Base-by-base conservation (phyloP, 2,329 filamentous ascomycete genomes). In the Emergomyces orientalis region DNA sequence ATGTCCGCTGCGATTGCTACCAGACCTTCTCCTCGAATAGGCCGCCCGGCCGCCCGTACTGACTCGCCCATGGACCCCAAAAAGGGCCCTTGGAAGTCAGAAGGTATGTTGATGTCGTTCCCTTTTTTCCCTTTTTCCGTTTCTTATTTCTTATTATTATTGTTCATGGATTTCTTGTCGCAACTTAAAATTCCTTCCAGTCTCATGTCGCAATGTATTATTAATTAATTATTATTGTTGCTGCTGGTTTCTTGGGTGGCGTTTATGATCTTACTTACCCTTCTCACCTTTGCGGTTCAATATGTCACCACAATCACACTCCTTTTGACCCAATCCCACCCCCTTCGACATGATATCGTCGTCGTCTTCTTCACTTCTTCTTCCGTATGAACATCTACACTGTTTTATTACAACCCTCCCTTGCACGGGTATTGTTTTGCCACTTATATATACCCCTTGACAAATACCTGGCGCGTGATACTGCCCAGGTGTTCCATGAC, bases 1-100 rank as follows among this genome's bases (percentile, higher is more conserved):
- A 78, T 78, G 76, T 76, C 76, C 70, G 73, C 76, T 68, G 72
- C 72, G 54, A 73, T 77, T 64, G 73, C 74, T 67, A 69, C 72
- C 62, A 71, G 72, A 62, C 69, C 70, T 58, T 73, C 76, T 57
- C 71, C 72, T 59, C 66, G 70, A 67, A 61, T 66, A 67, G 66
- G 57, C 65, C 68, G 69, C 66, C 66, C 72, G 60, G 68, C 64
- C 59, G 69, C 67, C 65, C 71, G 70, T 64, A 74, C 73, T 63
- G 71, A 76, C 62, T 74, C 76, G 60, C 71, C 76, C 67, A 78
- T 79, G 75, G 77, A 79, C 66, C 70, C 72, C 62, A 78, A 77
- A 67, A 78, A 75, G 66, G 71, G 70, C 61, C 67, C 67, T 39
- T 63, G 73, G 61, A 73, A 77, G 63, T 69, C 70, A 67, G 75